phyloP scores from a whole-genome alignment of 2,329 filamentous ascomycete genomes.

The Fusarium sp. region DNA sequence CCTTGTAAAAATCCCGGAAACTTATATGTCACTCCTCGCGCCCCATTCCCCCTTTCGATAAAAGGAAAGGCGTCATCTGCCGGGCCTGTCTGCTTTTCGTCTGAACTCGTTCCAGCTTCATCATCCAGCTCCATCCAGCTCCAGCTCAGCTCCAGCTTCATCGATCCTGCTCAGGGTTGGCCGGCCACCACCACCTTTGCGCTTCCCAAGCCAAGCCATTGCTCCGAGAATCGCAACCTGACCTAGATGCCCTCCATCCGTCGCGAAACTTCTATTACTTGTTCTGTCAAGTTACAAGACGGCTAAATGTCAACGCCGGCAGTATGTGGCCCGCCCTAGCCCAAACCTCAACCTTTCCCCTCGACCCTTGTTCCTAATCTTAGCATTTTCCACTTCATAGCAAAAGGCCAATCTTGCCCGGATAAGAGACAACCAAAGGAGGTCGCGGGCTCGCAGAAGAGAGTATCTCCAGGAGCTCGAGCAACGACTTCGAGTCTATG shows the following conservation, averaged over 20 bases:
- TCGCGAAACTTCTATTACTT: slow-evolving; percentile 19
- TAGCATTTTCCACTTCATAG: slow-evolving; percentile 38
- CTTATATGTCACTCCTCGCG: slow-evolving; percentile 34
- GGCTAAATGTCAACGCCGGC: slow-evolving; percentile 49
- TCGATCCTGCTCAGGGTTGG: slow-evolving; percentile 17
- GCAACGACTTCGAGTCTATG: slow-evolving; percentile 68
- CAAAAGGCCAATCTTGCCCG: slow-evolving; percentile 60
- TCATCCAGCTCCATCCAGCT: slow-evolving; percentile 17
- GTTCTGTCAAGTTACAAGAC: slow-evolving; percentile 34
- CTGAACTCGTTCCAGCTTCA: slow-evolving; percentile 28
- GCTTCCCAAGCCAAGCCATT: slow-evolving; percentile 13
- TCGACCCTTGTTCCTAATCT: slow-evolving; percentile 30
- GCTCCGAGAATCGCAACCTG: slow-evolving; percentile 22
- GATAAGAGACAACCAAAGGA: slow-evolving; percentile 81
- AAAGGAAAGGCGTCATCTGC: slow-evolving; percentile 41
- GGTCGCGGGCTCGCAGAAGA: slow-evolving; percentile 79
- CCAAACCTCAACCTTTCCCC: slow-evolving; percentile 7
- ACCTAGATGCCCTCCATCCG: slow-evolving; percentile 38
- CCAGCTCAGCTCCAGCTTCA: slow-evolving; percentile 11
- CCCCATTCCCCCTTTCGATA: slow-evolving; percentile 39
- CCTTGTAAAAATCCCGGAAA: slow-evolving; percentile 31
- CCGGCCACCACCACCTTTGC: slow-evolving; percentile 10
- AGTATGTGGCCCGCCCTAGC: slow-evolving; percentile 40
- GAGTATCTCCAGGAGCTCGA: slow-evolving; percentile 80
- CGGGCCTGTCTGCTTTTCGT: slow-evolving; percentile 25